phyloP scores from a whole-genome alignment of 73 alveolate species.

The Effrenium voratum region DNA sequence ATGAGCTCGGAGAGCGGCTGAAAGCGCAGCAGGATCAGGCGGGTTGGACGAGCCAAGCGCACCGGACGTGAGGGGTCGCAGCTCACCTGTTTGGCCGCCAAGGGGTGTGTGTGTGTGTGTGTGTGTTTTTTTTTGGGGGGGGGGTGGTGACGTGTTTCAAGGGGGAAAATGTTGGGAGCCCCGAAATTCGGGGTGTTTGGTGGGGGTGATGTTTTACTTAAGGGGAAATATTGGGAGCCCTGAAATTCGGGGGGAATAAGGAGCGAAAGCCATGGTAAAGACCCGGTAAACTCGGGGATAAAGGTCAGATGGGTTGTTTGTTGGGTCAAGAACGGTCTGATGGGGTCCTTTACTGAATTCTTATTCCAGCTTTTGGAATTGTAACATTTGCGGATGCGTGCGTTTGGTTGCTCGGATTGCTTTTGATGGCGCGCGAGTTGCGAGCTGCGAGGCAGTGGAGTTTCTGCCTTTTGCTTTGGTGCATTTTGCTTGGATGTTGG shows the following conservation, averaged over 20 bases:
- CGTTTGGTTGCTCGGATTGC: no score
- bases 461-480: no score
- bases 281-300: not conserved
- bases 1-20: slow-evolving; percentile 61
- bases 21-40: slow-evolving; percentile 47
- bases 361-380: not conserved
- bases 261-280: no score
- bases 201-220: not conserved
- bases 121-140: not conserved
- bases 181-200: not conserved
- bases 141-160: no score
- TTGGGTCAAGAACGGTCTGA: no score
- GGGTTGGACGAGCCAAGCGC: not conserved
- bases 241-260: no score
- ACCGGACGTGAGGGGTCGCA: not conserved
- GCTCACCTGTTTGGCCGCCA: not conserved
- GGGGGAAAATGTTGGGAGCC: not conserved
- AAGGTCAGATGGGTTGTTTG: no score
- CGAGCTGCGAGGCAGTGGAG: no score
- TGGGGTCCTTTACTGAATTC: not conserved
- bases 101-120: not conserved
- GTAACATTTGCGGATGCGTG: no score
- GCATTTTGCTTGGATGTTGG: no score
- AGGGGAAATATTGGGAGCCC: not conserved
- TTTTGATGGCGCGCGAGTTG: no score